Conservation (phyloP, 495 filamentous ascomycete species). For the Apiosordaria backusii region DNA sequence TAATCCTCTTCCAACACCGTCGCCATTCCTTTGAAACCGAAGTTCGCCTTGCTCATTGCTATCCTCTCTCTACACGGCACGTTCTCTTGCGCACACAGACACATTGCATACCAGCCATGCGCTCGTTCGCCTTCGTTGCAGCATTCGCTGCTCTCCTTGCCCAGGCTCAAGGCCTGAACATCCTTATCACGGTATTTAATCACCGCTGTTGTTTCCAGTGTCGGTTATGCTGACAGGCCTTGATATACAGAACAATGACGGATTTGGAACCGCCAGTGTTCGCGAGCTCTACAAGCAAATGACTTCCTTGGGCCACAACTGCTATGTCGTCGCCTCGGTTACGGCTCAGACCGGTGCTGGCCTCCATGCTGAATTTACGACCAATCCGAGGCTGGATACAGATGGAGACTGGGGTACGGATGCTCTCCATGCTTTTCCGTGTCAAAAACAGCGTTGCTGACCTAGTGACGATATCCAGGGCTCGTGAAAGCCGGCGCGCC, state of each 20-base stretch:
- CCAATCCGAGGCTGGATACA: slow-evolving; percentile 26
- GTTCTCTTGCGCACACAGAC: background rate
- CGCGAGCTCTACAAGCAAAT: slow-evolving; percentile 42
- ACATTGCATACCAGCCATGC: background rate
- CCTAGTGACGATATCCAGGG: slow-evolving; percentile 20
- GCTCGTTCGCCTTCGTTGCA: background rate
- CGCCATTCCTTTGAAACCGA: background rate
- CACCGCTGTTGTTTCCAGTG: background rate
- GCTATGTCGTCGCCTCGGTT: slow-evolving; percentile 35
- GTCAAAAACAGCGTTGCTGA: slow-evolving; percentile 3
- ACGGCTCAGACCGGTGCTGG: slow-evolving; percentile 28
- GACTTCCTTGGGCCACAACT: slow-evolving; percentile 37
- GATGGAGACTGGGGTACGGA: slow-evolving; percentile 22
- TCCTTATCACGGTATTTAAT: slow-evolving; percentile 22
- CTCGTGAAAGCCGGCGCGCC: slow-evolving; percentile 32
- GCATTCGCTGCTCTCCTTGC: slow-evolving; percentile 8
- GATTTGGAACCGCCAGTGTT: slow-evolving; percentile 42
- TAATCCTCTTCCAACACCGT: background rate
- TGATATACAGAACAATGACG: slow-evolving; percentile 38
- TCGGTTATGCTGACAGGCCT: background rate
- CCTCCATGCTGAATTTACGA: slow-evolving; percentile 29
- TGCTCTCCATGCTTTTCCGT: background rate
- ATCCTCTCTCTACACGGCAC: background rate
- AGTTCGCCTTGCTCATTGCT: background rate
- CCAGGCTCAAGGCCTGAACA: slow-evolving; percentile 17